These are phyloP conservation scores for Davidsoniella virescens DNA, from an alignment of 2,329 filamentous ascomycete genomes.

Conservation along the genomic window DNA sequence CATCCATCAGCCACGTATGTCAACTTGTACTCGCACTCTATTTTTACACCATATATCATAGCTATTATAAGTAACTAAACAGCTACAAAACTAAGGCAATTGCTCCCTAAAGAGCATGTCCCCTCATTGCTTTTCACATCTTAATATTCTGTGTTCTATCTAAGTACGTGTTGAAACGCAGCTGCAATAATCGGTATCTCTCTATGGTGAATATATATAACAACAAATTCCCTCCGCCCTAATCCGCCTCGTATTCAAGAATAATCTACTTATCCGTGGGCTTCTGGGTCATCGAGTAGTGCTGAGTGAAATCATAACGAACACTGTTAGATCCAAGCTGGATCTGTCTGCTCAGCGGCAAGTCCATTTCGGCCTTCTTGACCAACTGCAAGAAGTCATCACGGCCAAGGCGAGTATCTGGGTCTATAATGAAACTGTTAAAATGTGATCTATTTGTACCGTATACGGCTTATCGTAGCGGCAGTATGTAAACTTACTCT, in stretches of 20 bases:
- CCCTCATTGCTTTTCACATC: no score
- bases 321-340: constrained; percentile 23
- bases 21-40: no score
- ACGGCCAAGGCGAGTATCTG: constrained; percentile 22
- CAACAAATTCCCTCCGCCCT: neutral
- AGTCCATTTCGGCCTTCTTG: constrained; percentile 22
- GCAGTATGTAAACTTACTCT: constrained; percentile 15
- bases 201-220: constrained; percentile 2
- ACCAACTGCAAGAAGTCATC: constrained; percentile 26
- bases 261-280: neutral
- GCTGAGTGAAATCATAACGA: constrained; percentile 29
- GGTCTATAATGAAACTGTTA: constrained; percentile 9
- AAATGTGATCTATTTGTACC: neutral
- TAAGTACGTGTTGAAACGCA: constrained; percentile 3
- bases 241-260: neutral
- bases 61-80: no score
- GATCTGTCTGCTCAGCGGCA: constrained; percentile 20
- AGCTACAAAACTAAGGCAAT: no score
- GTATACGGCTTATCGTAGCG: neutral
- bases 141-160: constrained; percentile 1
- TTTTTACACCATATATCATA: no score
- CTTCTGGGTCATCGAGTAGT: constrained; percentile 20
- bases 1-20: no score
- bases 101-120: no score
- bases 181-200: neutral